A percentile compares a stretch with the other conserved stretches of the same genome.
Conservation (phyloP, 1,284 basidiomycete genomes). For the Apiotrichum porosum region DNA sequence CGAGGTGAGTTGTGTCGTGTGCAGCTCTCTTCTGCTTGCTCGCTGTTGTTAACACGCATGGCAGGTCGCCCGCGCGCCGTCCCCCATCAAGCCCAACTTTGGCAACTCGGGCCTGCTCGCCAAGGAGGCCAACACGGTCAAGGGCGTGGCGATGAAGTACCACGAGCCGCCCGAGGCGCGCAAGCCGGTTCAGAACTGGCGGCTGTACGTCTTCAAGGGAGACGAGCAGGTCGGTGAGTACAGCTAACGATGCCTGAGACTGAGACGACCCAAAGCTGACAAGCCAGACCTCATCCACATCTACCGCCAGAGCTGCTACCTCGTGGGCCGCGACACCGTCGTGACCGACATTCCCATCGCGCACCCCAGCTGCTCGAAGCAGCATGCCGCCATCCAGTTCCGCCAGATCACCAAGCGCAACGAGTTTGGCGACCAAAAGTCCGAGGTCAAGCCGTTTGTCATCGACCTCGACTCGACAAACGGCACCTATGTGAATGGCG, state of each 20-base stretch:
- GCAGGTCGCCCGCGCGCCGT: slow-evolving; percentile 9
- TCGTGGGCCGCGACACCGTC: slow-evolving; percentile 81
- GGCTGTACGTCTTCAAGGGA: slow-evolving; percentile 95
- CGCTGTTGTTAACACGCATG: no score
- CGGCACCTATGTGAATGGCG: slow-evolving; percentile 83
- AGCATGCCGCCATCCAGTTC: slow-evolving; percentile 95
- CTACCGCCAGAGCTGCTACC: slow-evolving; percentile 86
- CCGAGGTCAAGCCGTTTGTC: slow-evolving; percentile 83
- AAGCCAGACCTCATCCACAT: slow-evolving; percentile 85
- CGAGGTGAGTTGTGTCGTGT: slow-evolving; percentile 7
- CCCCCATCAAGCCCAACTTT: slow-evolving; percentile 68
- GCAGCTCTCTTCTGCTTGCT: not conserved
- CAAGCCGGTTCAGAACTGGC: slow-evolving; percentile 83
- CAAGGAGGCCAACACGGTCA: slow-evolving; percentile 86
- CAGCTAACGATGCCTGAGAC: no score
- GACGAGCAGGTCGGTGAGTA: slow-evolving; percentile 80
- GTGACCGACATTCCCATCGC: slow-evolving; percentile 84
- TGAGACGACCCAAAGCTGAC: no score
- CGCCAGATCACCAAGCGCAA: slow-evolving; percentile 79
- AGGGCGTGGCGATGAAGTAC: slow-evolving; percentile 89
- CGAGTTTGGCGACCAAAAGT: slow-evolving; percentile 76
- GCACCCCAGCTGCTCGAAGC: slow-evolving; percentile 96
- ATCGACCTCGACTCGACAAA: slow-evolving; percentile 98
- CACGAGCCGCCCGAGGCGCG: slow-evolving; percentile 97
- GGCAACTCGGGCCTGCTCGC: slow-evolving; percentile 82